These are phyloP conservation scores for Rhynchosporium secalis DNA, from an alignment of 2,329 filamentous ascomycete genomes.

Conservation along the genomic window DNA sequence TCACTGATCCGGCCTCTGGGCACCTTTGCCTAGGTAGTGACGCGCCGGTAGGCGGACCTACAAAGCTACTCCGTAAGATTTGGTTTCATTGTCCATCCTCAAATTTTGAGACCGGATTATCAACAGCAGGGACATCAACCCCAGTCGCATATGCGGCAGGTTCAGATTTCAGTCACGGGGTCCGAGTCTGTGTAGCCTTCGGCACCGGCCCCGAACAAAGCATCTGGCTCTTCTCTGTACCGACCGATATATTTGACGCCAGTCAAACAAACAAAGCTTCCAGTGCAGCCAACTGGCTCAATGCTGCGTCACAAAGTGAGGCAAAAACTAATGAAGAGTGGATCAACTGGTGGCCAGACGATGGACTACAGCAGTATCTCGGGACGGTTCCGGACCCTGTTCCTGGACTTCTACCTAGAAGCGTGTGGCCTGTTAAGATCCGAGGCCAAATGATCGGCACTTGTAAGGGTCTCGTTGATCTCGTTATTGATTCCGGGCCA, in stretches of 20 bases:
- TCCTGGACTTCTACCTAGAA: conserved; percentile 32
- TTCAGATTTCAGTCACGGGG: conserved; percentile 56
- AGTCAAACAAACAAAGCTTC: conserved; percentile 30
- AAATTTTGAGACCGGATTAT: background rate
- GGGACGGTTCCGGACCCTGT: conserved; percentile 32
- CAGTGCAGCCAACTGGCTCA: conserved; percentile 20
- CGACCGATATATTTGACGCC: conserved; percentile 54
- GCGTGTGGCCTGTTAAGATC: conserved; percentile 51
- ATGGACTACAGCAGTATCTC: conserved; percentile 41
- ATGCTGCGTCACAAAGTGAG: conserved; percentile 14
- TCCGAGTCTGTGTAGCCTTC: conserved; percentile 59
- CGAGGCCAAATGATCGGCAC: conserved; percentile 50
- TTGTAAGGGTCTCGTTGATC: conserved; percentile 49
- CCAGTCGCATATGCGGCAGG: conserved; percentile 58
- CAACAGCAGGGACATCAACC: conserved; percentile 14
- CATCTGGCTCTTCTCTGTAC: conserved; percentile 62
- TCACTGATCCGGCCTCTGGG: conserved; percentile 59
- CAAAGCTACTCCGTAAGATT: conserved; percentile 58
- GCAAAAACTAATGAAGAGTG: conserved; percentile 34
- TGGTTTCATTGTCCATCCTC: conserved; percentile 46
- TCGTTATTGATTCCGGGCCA: conserved; percentile 48
- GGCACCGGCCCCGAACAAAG: conserved; percentile 45
- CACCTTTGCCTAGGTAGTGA: conserved; percentile 62
- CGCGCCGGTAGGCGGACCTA: conserved; percentile 55
- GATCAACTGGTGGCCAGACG: conserved; percentile 44